phyloP scores from a whole-genome alignment of 805 yeast species.

The Maudiozyma bulderi region DNA sequence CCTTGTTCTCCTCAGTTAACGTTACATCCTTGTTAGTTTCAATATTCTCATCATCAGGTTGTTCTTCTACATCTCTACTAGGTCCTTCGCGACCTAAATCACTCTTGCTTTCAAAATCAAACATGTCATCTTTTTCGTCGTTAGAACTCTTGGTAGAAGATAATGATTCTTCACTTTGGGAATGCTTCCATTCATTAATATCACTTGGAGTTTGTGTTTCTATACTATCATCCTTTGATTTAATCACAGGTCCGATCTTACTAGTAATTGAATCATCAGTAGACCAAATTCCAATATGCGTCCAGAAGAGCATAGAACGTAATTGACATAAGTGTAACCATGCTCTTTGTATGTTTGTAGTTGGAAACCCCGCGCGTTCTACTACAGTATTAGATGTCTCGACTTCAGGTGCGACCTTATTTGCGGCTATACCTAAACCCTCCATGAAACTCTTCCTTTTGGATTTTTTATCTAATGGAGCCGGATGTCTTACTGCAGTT shows the following conservation, averaged over 20 bases:
- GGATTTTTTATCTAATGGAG: slow-evolving; percentile 13
- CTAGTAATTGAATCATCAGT: slow-evolving; percentile 25
- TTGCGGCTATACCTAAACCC: slow-evolving; percentile 11
- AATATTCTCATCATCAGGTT: neutral
- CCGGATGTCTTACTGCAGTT: neutral
- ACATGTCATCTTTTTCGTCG: slow-evolving; percentile 10
- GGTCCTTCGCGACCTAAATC: neutral
- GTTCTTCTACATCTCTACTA: neutral
- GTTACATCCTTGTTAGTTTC: neutral
- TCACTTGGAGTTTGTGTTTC: neutral
- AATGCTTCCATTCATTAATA: neutral
- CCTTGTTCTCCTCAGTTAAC: neutral
- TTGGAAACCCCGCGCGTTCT: slow-evolving; percentile 21
- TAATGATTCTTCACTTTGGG: slow-evolving; percentile 5
- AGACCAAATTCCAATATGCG: slow-evolving; percentile 75
- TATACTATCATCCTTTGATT: slow-evolving; percentile 2
- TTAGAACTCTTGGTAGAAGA: slow-evolving; percentile 1
- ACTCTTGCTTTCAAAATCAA: slow-evolving; percentile 17
- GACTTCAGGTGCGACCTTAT: slow-evolving; percentile 10
- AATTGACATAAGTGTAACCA: slow-evolving; percentile 60
- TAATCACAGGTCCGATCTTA: slow-evolving; percentile 21
- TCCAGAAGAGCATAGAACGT: slow-evolving; percentile 72
- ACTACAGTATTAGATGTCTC: slow-evolving; percentile 8
- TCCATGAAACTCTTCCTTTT: slow-evolving; percentile 24
- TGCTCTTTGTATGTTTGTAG: slow-evolving; percentile 35